Conservation (phyloP, 2,329 filamentous ascomycete genomes). For the Cytospora piceicola region DNA sequence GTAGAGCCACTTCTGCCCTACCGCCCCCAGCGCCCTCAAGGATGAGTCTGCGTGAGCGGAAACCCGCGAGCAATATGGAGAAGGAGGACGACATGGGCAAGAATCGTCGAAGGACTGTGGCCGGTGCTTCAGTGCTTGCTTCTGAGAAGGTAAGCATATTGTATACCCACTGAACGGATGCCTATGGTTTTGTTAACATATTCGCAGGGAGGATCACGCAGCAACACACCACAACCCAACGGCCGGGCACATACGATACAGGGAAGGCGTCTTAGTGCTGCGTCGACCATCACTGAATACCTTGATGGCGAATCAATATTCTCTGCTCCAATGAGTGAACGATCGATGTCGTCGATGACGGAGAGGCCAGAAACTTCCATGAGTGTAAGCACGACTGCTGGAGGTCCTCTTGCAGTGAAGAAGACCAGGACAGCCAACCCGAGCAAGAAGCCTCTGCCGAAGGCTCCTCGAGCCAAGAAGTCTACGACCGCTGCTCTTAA, state of each 20-base stretch:
- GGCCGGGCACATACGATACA: conserved; percentile 39
- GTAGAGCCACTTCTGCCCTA: conserved; percentile 36
- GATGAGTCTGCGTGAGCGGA: conserved; percentile 76
- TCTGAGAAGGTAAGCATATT: conserved; percentile 45
- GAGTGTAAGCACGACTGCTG: conserved; percentile 44
- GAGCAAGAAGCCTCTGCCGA: conserved; percentile 47
- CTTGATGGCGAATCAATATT: conserved; percentile 32
- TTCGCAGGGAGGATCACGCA: conserved; percentile 41
- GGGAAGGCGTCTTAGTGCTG: conserved; percentile 54
- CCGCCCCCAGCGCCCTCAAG: conserved; percentile 54
- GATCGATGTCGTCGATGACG: conserved; percentile 48
- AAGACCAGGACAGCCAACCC: conserved; percentile 60
- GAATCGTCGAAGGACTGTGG: conserved; percentile 65
- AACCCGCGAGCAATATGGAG: conserved; percentile 58
- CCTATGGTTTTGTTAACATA: conserved; percentile 28
- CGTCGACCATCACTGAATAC: conserved; percentile 45
- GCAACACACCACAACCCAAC: conserved; percentile 38
- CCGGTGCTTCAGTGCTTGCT: conserved; percentile 52
- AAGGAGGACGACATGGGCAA: conserved; percentile 51
- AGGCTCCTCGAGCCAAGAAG: conserved; percentile 26
- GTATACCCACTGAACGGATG: conserved; percentile 1
- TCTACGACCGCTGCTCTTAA: conserved; percentile 21
- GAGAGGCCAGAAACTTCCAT: conserved; percentile 48
- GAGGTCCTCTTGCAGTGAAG: conserved; percentile 53
- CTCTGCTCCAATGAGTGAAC: conserved; percentile 28